Percentiles rank a stretch among this genome's conserved stretches.
These are phyloP conservation scores for Aurantiochytrium sp. DNA, from an alignment of 108 stramenopile species.

Conservation along the genomic window DNA sequence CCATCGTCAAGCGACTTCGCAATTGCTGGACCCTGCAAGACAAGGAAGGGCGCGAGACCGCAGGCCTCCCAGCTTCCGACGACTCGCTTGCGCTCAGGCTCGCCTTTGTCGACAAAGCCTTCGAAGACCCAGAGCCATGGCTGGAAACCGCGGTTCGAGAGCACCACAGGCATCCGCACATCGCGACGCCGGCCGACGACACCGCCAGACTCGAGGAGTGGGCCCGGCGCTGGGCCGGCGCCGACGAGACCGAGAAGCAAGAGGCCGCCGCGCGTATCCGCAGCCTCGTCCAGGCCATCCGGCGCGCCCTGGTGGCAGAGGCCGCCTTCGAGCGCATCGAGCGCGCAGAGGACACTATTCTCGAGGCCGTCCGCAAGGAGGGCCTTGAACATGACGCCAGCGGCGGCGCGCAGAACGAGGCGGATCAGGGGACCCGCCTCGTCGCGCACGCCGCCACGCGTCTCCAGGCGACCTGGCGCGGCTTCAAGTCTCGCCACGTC, in stretches of 20 bases:
- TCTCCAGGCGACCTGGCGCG: not conserved
- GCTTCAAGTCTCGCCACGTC: not conserved
- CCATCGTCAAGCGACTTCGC: not conserved
- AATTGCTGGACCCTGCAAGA: not conserved
- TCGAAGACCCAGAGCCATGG: not conserved
- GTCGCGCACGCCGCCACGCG: not conserved
- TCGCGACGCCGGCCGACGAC: no score
- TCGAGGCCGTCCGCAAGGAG: not conserved
- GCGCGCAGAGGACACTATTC: not conserved
- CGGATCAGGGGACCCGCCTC: not conserved
- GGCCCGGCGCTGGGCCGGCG: not conserved
- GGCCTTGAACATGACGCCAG: not conserved
- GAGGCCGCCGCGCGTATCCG: not conserved
- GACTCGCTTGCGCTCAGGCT: not conserved
- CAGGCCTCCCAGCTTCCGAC: not conserved
- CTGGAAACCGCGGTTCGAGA: not conserved
- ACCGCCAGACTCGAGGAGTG: not conserved
- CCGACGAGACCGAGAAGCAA: not conserved
- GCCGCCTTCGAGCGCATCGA: slow-evolving; percentile 10
- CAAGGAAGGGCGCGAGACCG: not conserved
- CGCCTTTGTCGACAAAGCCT: not conserved
- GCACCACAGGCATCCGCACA: not conserved
- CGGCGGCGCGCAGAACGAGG: not conserved
- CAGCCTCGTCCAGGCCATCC: not conserved
- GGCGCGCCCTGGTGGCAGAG: not conserved